phyloP scores from a whole-genome alignment of 805 yeast species.

The Hanseniaspora pseudoguilliermondii region DNA sequence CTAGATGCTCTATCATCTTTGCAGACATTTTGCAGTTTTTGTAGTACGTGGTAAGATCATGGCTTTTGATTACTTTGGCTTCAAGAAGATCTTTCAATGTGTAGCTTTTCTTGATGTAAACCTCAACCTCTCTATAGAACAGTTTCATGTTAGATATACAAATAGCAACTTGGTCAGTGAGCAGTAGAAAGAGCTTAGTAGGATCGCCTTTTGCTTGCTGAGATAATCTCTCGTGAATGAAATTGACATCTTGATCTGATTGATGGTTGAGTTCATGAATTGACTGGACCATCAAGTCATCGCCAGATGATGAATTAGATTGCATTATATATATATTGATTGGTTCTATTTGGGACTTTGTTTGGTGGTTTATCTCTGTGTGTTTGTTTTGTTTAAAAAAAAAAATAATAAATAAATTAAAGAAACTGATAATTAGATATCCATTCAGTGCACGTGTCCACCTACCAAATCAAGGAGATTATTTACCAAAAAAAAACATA shows the following conservation, averaged over 20 bases:
- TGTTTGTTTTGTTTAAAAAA: too few species aligned
- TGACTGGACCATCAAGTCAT: not conserved
- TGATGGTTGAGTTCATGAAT: slow-evolving; percentile 10
- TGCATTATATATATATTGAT: not conserved
- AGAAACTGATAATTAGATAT: too few species aligned
- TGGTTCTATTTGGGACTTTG: too few species aligned
- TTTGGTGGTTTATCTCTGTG: too few species aligned
- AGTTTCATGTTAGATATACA: slow-evolving; percentile 12
- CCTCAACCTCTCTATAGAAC: not conserved
- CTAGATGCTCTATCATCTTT: slow-evolving; percentile 1
- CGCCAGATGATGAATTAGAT: not conserved
- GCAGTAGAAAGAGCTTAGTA: not conserved
- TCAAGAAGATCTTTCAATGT: not conserved
- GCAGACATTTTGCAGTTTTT: slow-evolving; percentile 10
- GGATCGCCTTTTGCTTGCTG: not conserved
- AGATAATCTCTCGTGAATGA: not conserved
- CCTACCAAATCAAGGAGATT: too few species aligned
- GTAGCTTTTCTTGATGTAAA: not conserved
- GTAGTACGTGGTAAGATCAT: slow-evolving; percentile 8
- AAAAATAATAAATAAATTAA: too few species aligned
- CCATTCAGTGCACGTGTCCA: too few species aligned
- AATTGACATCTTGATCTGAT: not conserved
- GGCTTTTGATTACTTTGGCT: not conserved
- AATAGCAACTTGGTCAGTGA: slow-evolving; percentile 11
- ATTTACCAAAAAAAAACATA: too few species aligned